Conservation (phyloP, 345 rosid genomes). For the Camelina sativa region DNA sequence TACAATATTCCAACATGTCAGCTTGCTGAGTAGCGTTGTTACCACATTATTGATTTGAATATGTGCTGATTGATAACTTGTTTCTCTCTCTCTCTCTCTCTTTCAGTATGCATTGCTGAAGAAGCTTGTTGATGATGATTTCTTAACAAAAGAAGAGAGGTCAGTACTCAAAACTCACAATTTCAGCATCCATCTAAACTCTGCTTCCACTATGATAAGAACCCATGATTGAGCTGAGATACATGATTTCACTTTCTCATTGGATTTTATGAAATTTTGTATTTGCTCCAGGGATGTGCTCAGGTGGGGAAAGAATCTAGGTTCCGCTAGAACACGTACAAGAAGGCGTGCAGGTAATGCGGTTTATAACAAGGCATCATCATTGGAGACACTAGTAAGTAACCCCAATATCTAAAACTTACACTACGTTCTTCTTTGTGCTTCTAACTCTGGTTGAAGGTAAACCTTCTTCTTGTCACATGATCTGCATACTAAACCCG, state of each 20-base stretch:
- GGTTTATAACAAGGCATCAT: slow-evolving; percentile 74
- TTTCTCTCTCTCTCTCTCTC: neutral
- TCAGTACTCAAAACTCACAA: slow-evolving; percentile 36
- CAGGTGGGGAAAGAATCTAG: slow-evolving; percentile 71
- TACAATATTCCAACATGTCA: neutral
- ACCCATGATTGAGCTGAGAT: neutral
- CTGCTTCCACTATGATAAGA: neutral
- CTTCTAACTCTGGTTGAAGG: neutral
- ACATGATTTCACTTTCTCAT: neutral
- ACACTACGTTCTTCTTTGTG: neutral
- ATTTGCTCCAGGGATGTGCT: slow-evolving; percentile 53
- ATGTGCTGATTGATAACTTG: neutral
- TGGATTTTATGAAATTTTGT: neutral
- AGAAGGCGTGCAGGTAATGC: slow-evolving; percentile 71
- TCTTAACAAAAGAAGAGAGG: slow-evolving; percentile 75
- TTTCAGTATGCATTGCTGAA: slow-evolving; percentile 78
- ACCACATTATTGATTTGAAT: neutral
- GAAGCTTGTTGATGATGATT: slow-evolving; percentile 66
- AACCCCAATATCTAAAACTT: neutral
- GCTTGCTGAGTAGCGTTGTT: neutral
- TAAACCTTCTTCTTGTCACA: slow-evolving; percentile 1
- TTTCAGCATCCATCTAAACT: slow-evolving; percentile 3
- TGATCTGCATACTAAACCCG: neutral
- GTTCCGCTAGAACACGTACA: slow-evolving; percentile 58
- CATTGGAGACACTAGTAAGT: slow-evolving; percentile 68